phyloP scores from a whole-genome alignment of 2,329 filamentous ascomycete genomes.

The Metarhizium guizhouense region DNA sequence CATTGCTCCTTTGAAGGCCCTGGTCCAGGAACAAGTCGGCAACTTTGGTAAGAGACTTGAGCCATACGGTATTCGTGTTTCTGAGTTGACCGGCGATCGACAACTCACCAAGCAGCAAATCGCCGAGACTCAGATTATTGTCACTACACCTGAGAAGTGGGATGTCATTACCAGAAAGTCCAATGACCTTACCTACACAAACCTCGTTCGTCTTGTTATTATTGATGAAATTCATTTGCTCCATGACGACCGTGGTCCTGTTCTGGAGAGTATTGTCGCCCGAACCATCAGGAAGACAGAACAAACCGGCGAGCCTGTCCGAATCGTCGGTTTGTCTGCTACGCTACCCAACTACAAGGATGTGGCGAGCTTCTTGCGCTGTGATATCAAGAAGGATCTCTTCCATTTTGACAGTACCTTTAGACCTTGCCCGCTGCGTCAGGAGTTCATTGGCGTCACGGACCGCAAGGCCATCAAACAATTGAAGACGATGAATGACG shows the following conservation, averaged over 20 bases:
- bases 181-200: conserved; percentile 93
- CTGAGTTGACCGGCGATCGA: conserved; percentile 94
- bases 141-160: conserved; percentile 98
- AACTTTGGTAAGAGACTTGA: conserved; percentile 91
- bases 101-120: conserved; percentile 99
- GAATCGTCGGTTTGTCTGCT: conserved; percentile 85
- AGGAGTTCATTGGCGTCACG: conserved; percentile 95
- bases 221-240: conserved; percentile 98
- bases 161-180: conserved; percentile 98
- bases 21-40: conserved; percentile 96
- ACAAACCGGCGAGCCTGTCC: conserved; percentile 87
- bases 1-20: conserved; percentile 88
- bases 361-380: conserved; percentile 89
- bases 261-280: conserved; percentile 93
- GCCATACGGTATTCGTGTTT: conserved; percentile 82
- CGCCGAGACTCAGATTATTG: conserved; percentile 92
- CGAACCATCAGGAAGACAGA: conserved; percentile 88
- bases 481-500: conserved; percentile 98
- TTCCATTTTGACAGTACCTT: conserved; percentile 96
- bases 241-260: conserved; percentile 93
- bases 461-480: conserved; percentile 99
- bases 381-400: conserved; percentile 74
- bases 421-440: conserved; percentile 85
- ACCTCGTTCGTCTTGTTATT: conserved; percentile 89
- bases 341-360: conserved; percentile 95